Percentiles rank a stretch among this genome's conserved stretches.
Conservation (phyloP, 2,329 filamentous ascomycete species). For the Botrytis tulipae region DNA sequence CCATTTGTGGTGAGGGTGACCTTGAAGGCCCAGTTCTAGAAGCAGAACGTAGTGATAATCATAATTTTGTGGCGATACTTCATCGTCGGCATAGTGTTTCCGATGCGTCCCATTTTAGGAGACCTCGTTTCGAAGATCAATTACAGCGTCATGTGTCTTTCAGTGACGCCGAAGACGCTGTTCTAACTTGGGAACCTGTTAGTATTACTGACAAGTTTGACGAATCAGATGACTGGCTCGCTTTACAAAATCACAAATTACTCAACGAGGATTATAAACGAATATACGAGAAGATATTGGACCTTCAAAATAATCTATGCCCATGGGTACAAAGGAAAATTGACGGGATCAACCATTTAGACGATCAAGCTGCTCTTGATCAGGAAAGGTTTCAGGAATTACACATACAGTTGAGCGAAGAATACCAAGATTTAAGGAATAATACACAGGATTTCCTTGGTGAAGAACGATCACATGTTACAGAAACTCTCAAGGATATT, state of each 20-base stretch:
- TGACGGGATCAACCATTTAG: slow-evolving; percentile 54
- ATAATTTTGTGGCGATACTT: slow-evolving; percentile 49
- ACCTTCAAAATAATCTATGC: slow-evolving; percentile 52
- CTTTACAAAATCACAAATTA: slow-evolving; percentile 40
- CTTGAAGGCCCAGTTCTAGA: slow-evolving; percentile 53
- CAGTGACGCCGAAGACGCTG: slow-evolving; percentile 70
- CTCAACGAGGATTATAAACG: slow-evolving; percentile 54
- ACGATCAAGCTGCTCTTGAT: slow-evolving; percentile 60
- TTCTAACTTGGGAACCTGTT: slow-evolving; percentile 64
- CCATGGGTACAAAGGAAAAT: slow-evolving; percentile 63
- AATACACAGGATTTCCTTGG: slow-evolving; percentile 66
- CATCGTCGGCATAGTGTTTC: slow-evolving; percentile 62
- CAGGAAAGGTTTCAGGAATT: slow-evolving; percentile 63
- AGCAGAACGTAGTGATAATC: slow-evolving; percentile 46
- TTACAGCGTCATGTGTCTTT: slow-evolving; percentile 76
- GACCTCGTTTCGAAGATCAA: slow-evolving; percentile 52
- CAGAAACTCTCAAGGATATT: slow-evolving; percentile 72
- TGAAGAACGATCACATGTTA: slow-evolving; percentile 66
- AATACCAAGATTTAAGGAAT: slow-evolving; percentile 65
- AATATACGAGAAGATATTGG: slow-evolving; percentile 53
- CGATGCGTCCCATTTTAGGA: slow-evolving; percentile 37
- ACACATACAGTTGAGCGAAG: slow-evolving; percentile 68
- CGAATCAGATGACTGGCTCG: slow-evolving; percentile 35
- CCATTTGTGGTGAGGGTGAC: slow-evolving; percentile 58
- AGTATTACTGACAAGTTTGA: slow-evolving; percentile 42